Percentiles rank a stretch among this genome's conserved stretches.
phyloP scores from a whole-genome alignment of 352 stramenopile genomes.

The Pseudoperonospora humuli region DNA sequence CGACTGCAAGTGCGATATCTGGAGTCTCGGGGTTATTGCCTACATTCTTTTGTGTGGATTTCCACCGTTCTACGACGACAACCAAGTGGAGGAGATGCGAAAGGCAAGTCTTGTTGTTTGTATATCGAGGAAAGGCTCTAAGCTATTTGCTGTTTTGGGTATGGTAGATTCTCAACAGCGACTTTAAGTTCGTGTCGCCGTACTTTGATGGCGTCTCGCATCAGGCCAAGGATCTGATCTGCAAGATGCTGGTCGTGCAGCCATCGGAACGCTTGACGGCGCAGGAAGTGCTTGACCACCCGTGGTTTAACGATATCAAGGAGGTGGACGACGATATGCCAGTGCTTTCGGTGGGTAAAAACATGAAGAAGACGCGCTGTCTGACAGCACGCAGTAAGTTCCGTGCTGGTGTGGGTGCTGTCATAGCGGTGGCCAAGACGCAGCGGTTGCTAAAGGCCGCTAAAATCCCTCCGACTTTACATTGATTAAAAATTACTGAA shows the following conservation, averaged over 20 bases:
- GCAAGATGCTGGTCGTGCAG: slow-evolving; percentile 76
- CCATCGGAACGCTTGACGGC: slow-evolving; percentile 60
- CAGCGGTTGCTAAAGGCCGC: too few relatives aligned
- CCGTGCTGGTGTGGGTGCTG: too few relatives aligned
- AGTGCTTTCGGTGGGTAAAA: too few relatives aligned
- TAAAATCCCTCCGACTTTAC: too few relatives aligned
- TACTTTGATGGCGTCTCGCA: slow-evolving; percentile 87
- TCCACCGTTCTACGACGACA: slow-evolving; percentile 95
- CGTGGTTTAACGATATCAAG: too few relatives aligned
- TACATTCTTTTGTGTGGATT: slow-evolving; percentile 95
- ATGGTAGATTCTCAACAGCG: slow-evolving; percentile 78
- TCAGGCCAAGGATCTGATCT: slow-evolving; percentile 88
- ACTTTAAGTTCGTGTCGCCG: slow-evolving; percentile 84
- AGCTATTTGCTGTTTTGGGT: too few relatives aligned
- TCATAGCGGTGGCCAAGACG: too few relatives aligned
- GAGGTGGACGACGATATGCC: too few relatives aligned
- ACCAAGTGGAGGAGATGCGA: slow-evolving; percentile 77
- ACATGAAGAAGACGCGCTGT: too few relatives aligned
- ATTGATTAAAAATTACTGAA: too few relatives aligned
- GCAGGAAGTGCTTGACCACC: slow-evolving; percentile 53
- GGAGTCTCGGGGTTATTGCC: slow-evolving; percentile 86
- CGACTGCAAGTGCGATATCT: slow-evolving; percentile 94
- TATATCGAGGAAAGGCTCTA: too few relatives aligned
- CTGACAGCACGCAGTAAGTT: too few relatives aligned
- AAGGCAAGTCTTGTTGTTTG: slow-evolving; percentile 28